Percentiles rank a stretch among this genome's conserved stretches.
These are phyloP conservation scores for Chlorella sp. DNA, from an alignment of 139 green algal genomes.

Conservation along the genomic window DNA sequence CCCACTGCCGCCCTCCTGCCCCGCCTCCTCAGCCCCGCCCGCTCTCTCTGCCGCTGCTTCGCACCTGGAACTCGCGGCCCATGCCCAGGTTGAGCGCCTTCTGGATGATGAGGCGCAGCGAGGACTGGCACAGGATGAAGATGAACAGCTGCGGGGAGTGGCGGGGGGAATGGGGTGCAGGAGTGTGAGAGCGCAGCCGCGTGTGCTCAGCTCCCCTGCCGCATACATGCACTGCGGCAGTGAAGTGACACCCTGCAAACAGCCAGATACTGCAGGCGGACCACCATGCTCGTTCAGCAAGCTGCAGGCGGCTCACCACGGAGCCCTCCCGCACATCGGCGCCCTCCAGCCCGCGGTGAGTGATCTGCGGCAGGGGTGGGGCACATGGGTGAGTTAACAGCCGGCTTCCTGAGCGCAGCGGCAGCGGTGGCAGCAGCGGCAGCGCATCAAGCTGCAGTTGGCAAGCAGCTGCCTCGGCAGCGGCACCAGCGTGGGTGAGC, in stretches of 20 bases:
- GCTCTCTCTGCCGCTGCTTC: neutral
- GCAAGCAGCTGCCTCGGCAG: neutral
- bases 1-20: too few species aligned
- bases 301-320: conserved; percentile 18
- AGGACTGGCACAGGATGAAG: conserved; percentile 49
- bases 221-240: too few species aligned
- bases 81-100: conserved; percentile 40
- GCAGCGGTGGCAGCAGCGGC: too few species aligned
- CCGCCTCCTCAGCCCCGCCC: too few species aligned
- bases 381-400: too few species aligned
- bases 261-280: too few species aligned
- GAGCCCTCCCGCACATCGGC: conserved; percentile 14
- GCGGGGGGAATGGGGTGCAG: too few species aligned
- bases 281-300: too few species aligned
- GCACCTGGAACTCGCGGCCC: conserved; percentile 23
- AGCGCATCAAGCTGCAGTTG: too few species aligned
- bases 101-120: conserved; percentile 16
- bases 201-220: too few species aligned
- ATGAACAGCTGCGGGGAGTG: conserved; percentile 44
- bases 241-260: neutral
- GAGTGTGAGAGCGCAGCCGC: neutral
- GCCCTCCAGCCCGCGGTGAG: conserved; percentile 24
- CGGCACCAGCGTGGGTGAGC: too few species aligned
- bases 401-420: too few species aligned
- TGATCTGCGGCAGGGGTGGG: neutral